A percentile compares a stretch with the other conserved stretches of the same genome.
Conservation (phyloP, 1,139 yeast species). For the Lodderomyces orthopsilosis region DNA sequence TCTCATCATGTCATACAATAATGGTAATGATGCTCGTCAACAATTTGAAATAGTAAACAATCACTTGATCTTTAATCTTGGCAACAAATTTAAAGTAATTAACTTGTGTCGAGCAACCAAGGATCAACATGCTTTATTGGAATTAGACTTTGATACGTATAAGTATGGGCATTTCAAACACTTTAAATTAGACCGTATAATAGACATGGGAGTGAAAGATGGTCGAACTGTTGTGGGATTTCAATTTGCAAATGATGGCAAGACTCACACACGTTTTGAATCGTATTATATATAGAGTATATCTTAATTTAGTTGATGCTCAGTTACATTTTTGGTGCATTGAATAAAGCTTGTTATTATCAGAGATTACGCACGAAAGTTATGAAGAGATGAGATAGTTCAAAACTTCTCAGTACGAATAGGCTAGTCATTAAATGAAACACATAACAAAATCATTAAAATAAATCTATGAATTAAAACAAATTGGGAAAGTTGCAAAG, state of each 20-base stretch:
- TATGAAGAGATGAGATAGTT: too few species aligned
- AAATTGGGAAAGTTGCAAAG: neutral
- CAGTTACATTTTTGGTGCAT: too few species aligned
- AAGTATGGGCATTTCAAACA: constrained; percentile 14
- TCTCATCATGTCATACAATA: constrained; percentile 5
- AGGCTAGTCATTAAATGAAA: too few species aligned
- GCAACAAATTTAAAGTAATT: constrained; percentile 8
- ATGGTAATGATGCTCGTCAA: constrained; percentile 14
- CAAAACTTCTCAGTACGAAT: too few species aligned
- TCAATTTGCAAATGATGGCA: constrained; percentile 8
- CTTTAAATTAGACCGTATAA: constrained; percentile 11
- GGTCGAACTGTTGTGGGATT: constrained; percentile 11
- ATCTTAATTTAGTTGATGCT: too few species aligned
- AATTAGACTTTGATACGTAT: constrained; percentile 8
- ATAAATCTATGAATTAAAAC: neutral
- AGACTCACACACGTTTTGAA: constrained; percentile 13
- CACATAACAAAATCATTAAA: too few species aligned
- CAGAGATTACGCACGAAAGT: too few species aligned
- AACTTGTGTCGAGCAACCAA: constrained; percentile 9
- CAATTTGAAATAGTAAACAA: constrained; percentile 12
- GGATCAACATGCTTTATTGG: constrained; percentile 2
- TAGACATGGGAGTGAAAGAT: constrained; percentile 8
- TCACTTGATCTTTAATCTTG: constrained; percentile 13
- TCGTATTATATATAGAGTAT: constrained; percentile 9
- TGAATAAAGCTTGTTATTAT: too few species aligned